Evolutionary conservation across 768 basidiomycete species (phyloP).

Genomic region (Russula sp.): DNA sequence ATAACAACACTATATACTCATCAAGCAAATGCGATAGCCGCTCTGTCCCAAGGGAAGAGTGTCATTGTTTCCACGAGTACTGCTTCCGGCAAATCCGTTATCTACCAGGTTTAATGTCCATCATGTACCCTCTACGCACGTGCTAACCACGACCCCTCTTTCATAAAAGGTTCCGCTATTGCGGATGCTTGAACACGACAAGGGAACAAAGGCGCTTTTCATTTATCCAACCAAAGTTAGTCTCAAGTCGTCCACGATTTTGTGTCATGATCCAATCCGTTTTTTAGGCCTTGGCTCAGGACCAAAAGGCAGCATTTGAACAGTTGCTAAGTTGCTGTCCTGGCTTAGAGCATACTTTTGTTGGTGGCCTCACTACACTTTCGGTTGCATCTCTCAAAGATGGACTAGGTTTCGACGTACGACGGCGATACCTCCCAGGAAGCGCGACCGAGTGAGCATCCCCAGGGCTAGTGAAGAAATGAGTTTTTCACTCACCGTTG

Average conservation of each 20-base stretch:
- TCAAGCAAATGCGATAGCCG: slow-evolving; percentile 68
- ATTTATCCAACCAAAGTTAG: slow-evolving; percentile 84
- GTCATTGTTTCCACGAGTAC: slow-evolving; percentile 90
- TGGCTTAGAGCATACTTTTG: slow-evolving; percentile 56
- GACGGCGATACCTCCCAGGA: slow-evolving; percentile 86
- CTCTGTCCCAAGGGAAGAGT: slow-evolving; percentile 50
- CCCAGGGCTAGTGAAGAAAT: background rate
- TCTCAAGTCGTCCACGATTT: background rate
- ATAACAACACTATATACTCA: slow-evolving; percentile 62
- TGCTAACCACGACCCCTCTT: background rate
- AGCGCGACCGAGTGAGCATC: slow-evolving; percentile 45
- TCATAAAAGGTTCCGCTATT: slow-evolving; percentile 60
- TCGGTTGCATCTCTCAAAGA: background rate
- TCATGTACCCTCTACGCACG: background rate
- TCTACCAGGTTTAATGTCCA: slow-evolving; percentile 60
- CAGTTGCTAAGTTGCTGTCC: slow-evolving; percentile 56
- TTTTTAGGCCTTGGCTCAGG: slow-evolving; percentile 77
- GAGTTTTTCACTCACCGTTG: background rate
- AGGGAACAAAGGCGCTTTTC: slow-evolving; percentile 63
- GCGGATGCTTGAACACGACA: slow-evolving; percentile 55
- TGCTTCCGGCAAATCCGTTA: slow-evolving; percentile 84
- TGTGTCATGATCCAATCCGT: background rate
- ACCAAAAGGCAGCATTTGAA: slow-evolving; percentile 68
- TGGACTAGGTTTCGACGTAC: slow-evolving; percentile 60
- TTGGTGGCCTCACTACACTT: slow-evolving; percentile 24